Percentiles rank a stretch among this genome's conserved stretches.
These are phyloP conservation scores for Moniliella sp. DNA, from an alignment of 1,284 basidiomycete species.

Conservation along the genomic window DNA sequence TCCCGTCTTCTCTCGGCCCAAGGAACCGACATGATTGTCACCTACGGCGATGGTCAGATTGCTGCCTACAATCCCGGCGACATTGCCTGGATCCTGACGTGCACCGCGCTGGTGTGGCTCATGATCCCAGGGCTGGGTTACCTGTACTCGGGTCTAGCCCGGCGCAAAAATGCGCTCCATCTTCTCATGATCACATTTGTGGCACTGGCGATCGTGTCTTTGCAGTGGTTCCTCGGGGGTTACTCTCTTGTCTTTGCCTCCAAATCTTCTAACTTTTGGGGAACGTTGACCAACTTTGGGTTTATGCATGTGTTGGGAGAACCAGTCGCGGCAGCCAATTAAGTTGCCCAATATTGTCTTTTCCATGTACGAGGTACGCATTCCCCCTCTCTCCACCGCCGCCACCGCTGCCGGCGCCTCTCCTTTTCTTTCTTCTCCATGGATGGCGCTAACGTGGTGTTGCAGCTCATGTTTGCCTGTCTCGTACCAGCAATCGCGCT, in stretches of 20 bases:
- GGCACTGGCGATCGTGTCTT: constrained; percentile 23
- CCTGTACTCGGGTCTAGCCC: constrained; percentile 65
- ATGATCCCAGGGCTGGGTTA: constrained; percentile 47
- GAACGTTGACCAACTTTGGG: constrained; percentile 46
- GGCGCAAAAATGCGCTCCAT: constrained; percentile 44
- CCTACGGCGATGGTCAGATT: constrained; percentile 12
- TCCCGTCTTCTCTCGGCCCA: constrained; percentile 3
- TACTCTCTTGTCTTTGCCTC: constrained; percentile 38
- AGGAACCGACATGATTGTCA: constrained; percentile 26
- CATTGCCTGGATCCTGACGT: constrained; percentile 37
- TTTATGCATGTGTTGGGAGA: constrained; percentile 49
- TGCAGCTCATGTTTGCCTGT: constrained; percentile 34
- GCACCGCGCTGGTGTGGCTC: constrained; percentile 52
- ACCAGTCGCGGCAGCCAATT: constrained; percentile 48
- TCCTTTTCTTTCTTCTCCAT: background rate
- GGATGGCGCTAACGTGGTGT: no score
- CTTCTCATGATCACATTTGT: constrained; percentile 38
- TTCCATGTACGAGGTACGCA: constrained; percentile 35
- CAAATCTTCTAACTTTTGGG: constrained; percentile 49
- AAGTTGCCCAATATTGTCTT: constrained; percentile 39
- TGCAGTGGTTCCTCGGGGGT: constrained; percentile 44
- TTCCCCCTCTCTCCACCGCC: background rate
- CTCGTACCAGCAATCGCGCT: constrained; percentile 40
- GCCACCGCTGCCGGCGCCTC: background rate
- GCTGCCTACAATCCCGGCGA: constrained; percentile 14